Conservation (phyloP, 1,284 basidiomycete species). For the Phellinidium pouzarii region DNA sequence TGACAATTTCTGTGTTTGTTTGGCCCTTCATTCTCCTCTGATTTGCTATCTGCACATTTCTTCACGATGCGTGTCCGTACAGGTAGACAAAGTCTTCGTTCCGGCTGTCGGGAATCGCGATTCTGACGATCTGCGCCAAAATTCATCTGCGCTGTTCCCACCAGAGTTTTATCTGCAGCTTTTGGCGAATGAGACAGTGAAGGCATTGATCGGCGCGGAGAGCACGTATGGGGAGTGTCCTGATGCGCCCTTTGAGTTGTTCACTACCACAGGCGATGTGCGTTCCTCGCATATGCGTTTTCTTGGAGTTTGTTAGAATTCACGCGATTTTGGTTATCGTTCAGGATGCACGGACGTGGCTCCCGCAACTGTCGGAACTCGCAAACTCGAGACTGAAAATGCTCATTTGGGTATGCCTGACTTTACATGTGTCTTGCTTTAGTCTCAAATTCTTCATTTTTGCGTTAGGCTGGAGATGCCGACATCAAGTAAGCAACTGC, state of each 20-base stretch:
- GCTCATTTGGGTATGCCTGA: conserved; percentile 47
- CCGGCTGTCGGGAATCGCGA: conserved; percentile 49
- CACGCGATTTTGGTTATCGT: background rate
- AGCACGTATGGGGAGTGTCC: conserved; percentile 42
- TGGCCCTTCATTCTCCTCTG: background rate
- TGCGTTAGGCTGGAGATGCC: conserved; percentile 50
- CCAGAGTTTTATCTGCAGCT: conserved; percentile 48
- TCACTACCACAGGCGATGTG: conserved; percentile 34
- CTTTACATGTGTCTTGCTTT: background rate
- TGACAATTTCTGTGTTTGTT: conserved; percentile 50
- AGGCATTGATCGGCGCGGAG: conserved; percentile 45
- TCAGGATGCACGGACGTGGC: conserved; percentile 47
- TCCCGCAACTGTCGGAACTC: conserved; percentile 46
- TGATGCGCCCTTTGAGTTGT: conserved; percentile 33
- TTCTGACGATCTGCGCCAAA: conserved; percentile 51
- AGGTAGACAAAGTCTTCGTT: conserved; percentile 42
- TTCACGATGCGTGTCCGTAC: background rate
- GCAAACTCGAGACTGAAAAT: conserved; percentile 49
- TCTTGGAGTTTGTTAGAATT: conserved; percentile 34
- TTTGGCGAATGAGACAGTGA: conserved; percentile 31
- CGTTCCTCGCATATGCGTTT: background rate
- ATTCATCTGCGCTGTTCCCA: conserved; percentile 46
- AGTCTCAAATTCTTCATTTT: background rate
- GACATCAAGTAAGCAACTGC: conserved; percentile 47
- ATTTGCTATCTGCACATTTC: background rate